A percentile compares a stretch with the other conserved stretches of the same genome.
phyloP scores from a whole-genome alignment of 1,284 basidiomycete species.

The Trichosporon coremiiforme region DNA sequence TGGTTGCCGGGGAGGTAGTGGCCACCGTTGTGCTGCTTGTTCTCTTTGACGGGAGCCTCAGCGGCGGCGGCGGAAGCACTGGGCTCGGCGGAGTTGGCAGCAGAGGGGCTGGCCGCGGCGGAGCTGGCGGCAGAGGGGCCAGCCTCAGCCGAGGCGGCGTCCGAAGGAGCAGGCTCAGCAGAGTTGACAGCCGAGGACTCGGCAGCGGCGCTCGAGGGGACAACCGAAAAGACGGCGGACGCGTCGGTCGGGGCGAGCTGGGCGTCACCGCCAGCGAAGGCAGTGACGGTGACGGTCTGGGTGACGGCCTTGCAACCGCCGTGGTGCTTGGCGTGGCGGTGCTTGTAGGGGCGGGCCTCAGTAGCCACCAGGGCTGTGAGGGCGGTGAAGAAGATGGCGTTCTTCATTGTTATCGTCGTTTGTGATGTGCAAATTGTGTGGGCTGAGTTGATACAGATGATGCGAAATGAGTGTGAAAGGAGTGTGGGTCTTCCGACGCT shows the following conservation, averaged over 20 bases:
- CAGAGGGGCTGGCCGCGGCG: background rate
- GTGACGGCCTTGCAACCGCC: slow-evolving; percentile 7
- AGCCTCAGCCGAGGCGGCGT: background rate
- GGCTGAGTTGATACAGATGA: background rate
- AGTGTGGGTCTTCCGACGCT: slow-evolving; percentile 8
- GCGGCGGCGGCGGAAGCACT: background rate
- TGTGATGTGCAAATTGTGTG: background rate
- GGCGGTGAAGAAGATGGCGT: slow-evolving; percentile 10
- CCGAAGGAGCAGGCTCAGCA: slow-evolving; percentile 10
- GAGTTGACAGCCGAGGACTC: slow-evolving; percentile 7
- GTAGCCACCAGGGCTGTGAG: slow-evolving; percentile 16
- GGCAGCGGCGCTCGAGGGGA: background rate
- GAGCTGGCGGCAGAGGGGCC: background rate
- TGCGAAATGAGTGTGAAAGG: slow-evolving; percentile 9
- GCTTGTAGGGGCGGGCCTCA: background rate
- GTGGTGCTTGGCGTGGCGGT: slow-evolving; percentile 16
- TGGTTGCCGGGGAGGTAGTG: background rate
- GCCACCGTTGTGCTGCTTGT: background rate
- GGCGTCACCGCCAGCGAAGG: background rate
- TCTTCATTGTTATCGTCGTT: slow-evolving; percentile 16
- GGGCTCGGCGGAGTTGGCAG: background rate
- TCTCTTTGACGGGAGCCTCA: slow-evolving; percentile 12
- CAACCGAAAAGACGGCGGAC: background rate
- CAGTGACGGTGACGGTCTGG: slow-evolving; percentile 10
- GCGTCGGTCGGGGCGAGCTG: background rate